Percentiles rank a stretch among this genome's conserved stretches.
These are phyloP conservation scores for Artemisia argyi DNA, from an alignment of 129 eudicot genomes.

Conservation along the genomic window DNA sequence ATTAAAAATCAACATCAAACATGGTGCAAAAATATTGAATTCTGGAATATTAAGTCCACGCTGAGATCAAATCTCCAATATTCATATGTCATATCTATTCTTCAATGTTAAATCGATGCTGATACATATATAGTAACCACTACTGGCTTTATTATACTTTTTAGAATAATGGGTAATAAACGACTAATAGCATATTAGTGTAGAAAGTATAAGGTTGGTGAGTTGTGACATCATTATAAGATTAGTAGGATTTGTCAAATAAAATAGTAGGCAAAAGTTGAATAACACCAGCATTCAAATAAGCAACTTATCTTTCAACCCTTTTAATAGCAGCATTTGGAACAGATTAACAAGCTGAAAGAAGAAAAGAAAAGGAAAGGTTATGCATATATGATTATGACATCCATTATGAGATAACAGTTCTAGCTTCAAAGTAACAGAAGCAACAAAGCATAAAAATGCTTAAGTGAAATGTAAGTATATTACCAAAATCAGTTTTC, in stretches of 20 bases:
- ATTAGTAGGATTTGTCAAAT: background rate
- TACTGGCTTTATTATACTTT: conserved; percentile 10
- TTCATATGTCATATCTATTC: conserved; percentile 11
- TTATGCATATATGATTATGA: background rate
- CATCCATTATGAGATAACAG: background rate
- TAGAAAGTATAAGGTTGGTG: conserved; percentile 11
- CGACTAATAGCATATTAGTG: conserved; percentile 3
- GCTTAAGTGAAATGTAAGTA: no score
- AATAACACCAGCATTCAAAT: conserved; percentile 17
- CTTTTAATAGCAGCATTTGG: background rate
- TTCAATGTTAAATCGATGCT: conserved; percentile 10
- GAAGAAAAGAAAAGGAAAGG: background rate
- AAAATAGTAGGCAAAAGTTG: conserved; percentile 15
- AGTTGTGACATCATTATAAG: conserved; percentile 15
- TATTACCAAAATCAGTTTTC: no score
- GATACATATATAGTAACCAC: conserved; percentile 13
- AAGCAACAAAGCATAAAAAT: background rate
- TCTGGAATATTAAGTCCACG: conserved; percentile 11
- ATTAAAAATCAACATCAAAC: background rate
- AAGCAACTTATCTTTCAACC: conserved; percentile 14
- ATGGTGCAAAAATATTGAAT: conserved; percentile 10
- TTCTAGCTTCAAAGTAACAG: background rate
- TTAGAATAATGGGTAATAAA: background rate
- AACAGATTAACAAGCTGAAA: conserved; percentile 6
- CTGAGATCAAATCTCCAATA: conserved; percentile 14